Evolutionary conservation across 768 basidiomycete genomes (phyloP).

Genomic region (Agrocybe chaxingu): DNA sequence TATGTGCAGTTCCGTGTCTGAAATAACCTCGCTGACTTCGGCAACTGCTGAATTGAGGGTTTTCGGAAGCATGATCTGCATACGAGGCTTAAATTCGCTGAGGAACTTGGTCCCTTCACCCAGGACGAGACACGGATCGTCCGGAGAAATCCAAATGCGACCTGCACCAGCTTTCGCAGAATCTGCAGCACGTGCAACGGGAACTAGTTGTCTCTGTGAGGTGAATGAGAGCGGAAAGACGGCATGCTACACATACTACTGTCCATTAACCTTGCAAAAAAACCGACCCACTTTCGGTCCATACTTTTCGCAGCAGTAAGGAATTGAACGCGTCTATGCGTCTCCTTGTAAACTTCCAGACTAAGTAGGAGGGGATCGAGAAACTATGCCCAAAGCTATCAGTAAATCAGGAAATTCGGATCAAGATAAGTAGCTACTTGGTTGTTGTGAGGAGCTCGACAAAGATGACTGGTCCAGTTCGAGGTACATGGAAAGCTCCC

Average conservation of each 20-base stretch:
- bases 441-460: constrained; percentile 91
- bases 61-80: constrained; percentile 88
- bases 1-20: constrained; percentile 79
- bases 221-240: constrained; percentile 1
- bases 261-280: constrained; percentile 78
- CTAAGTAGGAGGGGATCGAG: constrained; percentile 85
- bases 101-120: constrained; percentile 82
- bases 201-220: constrained; percentile 53
- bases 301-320: constrained; percentile 89
- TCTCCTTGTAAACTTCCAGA: constrained; percentile 84
- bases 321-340: constrained; percentile 77
- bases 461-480: constrained; percentile 87
- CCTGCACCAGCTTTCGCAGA: constrained; percentile 76
- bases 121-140: constrained; percentile 78
- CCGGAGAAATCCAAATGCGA: constrained; percentile 60
- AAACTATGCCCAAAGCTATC: constrained; percentile 51
- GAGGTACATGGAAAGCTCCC: constrained; percentile 93
- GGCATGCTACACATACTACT: constrained; percentile 58
- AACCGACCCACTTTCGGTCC: constrained; percentile 75
- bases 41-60: constrained; percentile 71
- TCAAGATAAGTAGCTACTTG: constrained; percentile 46
- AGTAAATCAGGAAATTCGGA: neutral
- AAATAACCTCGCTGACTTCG: constrained; percentile 85
- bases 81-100: constrained; percentile 67
- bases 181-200: constrained; percentile 90